These are phyloP conservation scores for Brassica hybrid DNA, from an alignment of 441 rosid genomes.

Conservation along the genomic window DNA sequence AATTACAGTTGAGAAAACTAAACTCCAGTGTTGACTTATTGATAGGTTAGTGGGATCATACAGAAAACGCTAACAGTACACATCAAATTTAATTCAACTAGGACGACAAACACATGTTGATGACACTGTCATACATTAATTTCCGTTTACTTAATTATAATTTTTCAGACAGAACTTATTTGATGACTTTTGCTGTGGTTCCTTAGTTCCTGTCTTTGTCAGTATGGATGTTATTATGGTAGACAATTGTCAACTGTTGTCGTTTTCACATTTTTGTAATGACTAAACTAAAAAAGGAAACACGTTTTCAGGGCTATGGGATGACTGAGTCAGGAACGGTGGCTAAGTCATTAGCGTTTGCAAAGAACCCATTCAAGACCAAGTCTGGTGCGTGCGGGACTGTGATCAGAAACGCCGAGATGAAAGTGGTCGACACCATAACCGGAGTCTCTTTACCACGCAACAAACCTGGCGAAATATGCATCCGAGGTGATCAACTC, in stretches of 20 bases:
- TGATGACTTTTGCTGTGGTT: not conserved
- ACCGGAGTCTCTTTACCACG: too few species aligned
- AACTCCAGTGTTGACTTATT: not conserved
- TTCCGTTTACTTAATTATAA: conserved; percentile 1
- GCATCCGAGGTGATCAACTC: too few species aligned
- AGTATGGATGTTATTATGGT: not conserved
- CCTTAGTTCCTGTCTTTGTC: not conserved
- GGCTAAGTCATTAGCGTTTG: conserved; percentile 53
- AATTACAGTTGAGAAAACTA: conserved; percentile 1
- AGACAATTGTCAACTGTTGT: conserved; percentile 9
- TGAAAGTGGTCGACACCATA: too few species aligned
- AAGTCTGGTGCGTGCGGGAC: conserved; percentile 60
- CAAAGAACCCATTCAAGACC: conserved; percentile 48
- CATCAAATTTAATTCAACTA: conserved; percentile 6
- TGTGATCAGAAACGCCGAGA: too few species aligned
- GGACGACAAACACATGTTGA: conserved; percentile 34
- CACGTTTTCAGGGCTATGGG: conserved; percentile 48
- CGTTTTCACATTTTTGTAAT: conserved; percentile 7
- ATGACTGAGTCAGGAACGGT: conserved; percentile 62
- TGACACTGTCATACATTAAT: conserved; percentile 6
- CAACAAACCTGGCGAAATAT: too few species aligned
- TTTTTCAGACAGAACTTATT: not conserved
- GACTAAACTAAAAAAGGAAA: not conserved
- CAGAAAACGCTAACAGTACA: not conserved
- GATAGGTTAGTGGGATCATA: conserved; percentile 28